Evolutionary conservation across 1,139 yeast genomes (phyloP).

Genomic region (Hyphopichia wangnamkhiaoensis): DNA sequence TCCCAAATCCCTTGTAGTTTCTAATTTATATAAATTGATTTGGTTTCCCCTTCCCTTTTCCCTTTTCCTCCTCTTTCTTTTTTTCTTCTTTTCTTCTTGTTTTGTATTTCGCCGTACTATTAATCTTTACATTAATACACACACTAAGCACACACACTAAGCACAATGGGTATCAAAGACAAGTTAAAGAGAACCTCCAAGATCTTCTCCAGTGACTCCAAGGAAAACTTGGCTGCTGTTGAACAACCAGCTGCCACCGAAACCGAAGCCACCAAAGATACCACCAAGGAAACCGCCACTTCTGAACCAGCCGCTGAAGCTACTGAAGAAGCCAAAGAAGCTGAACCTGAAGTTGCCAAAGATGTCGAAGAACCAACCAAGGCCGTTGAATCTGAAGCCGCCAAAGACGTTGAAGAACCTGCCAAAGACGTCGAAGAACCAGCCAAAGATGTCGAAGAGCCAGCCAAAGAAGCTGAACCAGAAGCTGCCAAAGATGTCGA

Average conservation of each 20-base stretch:
- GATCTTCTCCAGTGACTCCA: constrained; percentile 36
- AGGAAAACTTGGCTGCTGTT: constrained; percentile 22
- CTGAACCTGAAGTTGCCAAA: constrained; percentile 7
- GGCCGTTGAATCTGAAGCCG: constrained; percentile 13
- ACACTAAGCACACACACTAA: neutral
- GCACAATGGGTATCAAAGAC: constrained; percentile 45
- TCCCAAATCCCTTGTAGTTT: neutral
- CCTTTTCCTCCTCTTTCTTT: neutral
- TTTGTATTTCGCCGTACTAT: neutral
- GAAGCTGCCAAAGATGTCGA: constrained; percentile 6
- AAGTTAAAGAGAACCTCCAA: constrained; percentile 49
- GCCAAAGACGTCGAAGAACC: constrained; percentile 11
- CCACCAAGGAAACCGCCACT: constrained; percentile 6
- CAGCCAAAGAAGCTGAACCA: constrained; percentile 10
- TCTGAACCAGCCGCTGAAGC: constrained; percentile 11
- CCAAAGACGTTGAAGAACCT: constrained; percentile 14
- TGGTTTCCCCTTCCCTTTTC: constrained; percentile 1
- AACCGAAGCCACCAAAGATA: constrained; percentile 13
- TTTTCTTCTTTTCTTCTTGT: neutral
- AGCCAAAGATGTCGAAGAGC: constrained; percentile 10
- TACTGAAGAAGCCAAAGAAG: constrained; percentile 7
- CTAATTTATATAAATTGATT: constrained; percentile 1
- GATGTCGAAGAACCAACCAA: constrained; percentile 9
- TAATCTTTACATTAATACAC: neutral
- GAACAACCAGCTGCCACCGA: constrained; percentile 10